Evolutionary conservation across 192 early-diverging fungal genomes (phyloP), one percentile per base, ranked within the genome.

Genomic region (Podila minutissima): DNA sequence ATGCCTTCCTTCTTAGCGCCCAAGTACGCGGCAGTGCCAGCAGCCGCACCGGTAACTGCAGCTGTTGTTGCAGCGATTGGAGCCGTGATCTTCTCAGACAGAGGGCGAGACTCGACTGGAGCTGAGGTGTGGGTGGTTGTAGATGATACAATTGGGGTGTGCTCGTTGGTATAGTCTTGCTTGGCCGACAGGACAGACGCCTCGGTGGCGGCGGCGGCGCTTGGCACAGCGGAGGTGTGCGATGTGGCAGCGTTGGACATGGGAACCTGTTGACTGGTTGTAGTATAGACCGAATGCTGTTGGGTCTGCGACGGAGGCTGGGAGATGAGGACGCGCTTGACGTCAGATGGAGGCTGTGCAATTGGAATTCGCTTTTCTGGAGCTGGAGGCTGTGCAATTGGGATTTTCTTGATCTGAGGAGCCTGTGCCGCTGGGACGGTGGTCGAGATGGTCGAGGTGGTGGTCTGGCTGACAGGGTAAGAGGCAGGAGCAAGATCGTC

Each of bases 151-250:
- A 4, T 12, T 9, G 35, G 32, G 50, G 13, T 33, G 41, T 51
- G 9, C 48, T 64, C 64, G 20, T 48, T n/a, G 10, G 59, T 50
- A 64, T 59, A 65, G 37, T 75, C 66, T 24, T 75, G 74, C 12
- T 75, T 50, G 9, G 26, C 53, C 32, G 59, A 26, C 49, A 69
- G 62, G 6, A 49, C 38, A 10, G 19, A 7, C 26, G 74, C 74
- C 13, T 55, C 26, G 3, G 74, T 64, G 28, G 66, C 29, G 22
- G 67, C 37, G 38, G 67, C 51, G 28, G 63, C 51, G 28, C 26
- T 29, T 37, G 32, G 29, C 7, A 62, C 31, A 59, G 32, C 24
- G 31, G 24, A 0, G 33, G n/a, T 22, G 6, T 53, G 17, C 19
- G 50, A n/a, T 53, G 50, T 17, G 8, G 17, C 4, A 7, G 50